Evolutionary conservation across 768 basidiomycete species (phyloP).

Genomic region (Leccinum ochraceum): DNA sequence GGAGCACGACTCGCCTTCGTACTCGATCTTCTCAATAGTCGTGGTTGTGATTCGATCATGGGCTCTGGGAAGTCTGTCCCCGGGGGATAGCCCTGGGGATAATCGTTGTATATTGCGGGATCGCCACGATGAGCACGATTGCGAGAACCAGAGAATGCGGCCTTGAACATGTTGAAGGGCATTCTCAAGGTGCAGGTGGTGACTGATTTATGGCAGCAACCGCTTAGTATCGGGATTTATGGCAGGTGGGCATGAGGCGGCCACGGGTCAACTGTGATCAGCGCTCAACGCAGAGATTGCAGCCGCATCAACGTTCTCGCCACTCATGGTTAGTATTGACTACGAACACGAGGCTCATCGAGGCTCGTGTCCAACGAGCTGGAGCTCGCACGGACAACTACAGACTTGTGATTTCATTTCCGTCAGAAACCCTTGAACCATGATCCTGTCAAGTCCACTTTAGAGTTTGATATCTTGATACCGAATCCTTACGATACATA

Average conservation of each 20-base stretch:
- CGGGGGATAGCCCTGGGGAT: constrained; percentile 32
- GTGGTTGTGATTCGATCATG: constrained; percentile 22
- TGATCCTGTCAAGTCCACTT: neutral
- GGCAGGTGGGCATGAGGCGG: constrained; percentile 31
- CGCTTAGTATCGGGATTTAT: constrained; percentile 28
- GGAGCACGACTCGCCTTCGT: constrained; percentile 25
- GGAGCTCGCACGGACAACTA: neutral
- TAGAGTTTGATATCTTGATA: neutral
- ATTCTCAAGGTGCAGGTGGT: constrained; percentile 28
- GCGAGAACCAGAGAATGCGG: constrained; percentile 33
- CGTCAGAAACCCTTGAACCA: constrained; percentile 4
- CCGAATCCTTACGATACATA: constrained; percentile 1
- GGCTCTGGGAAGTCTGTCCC: constrained; percentile 27
- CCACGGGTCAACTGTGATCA: constrained; percentile 26
- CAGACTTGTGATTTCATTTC: neutral
- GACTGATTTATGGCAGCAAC: constrained; percentile 15
- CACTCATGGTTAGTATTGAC: constrained; percentile 2
- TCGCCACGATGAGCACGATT: constrained; percentile 31
- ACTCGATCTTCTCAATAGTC: constrained; percentile 28
- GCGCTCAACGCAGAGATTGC: neutral
- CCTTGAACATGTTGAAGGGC: constrained; percentile 41
- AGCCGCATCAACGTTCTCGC: neutral
- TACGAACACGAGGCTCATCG: constrained; percentile 8
- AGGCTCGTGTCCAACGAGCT: neutral
- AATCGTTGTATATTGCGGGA: constrained; percentile 25